Base-by-base conservation (phyloP, 2,329 filamentous ascomycete genomes). In the Fusarium pilosicola region DNA sequence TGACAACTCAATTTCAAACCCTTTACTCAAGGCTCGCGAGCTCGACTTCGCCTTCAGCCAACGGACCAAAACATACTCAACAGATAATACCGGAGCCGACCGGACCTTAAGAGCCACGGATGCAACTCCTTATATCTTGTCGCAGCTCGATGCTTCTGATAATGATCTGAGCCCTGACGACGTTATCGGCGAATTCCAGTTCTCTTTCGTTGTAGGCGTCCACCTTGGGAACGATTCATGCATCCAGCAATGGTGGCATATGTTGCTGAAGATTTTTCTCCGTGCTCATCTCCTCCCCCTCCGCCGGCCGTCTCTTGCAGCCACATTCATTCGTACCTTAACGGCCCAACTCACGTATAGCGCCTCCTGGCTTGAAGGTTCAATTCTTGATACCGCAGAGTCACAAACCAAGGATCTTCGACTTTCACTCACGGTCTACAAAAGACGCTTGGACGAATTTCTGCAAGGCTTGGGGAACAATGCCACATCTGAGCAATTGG, bases 211-310 rank as follows among this genome's bases (percentile, higher is more conserved):
- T 9, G 86, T 86, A 0, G 89, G 89, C 42, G 85, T 87, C 77
- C 84, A 89, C 62, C 85, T 91, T 3, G 86, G 87, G 45, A 92
- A 90, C 77, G 81, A 87, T 46, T 84, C 88, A 14, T 91, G 89
- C 73, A 82, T 90, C 48, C 88, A 90, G 69, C 89, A 92, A 70
- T 92, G 89, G 90, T 88, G 86, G 83, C 85, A 89, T 74, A 84
- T 90, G 69, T 79, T 87, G 7, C 83, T 87, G 44, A 85, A 83
- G 54, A 77, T 90, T 39, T 75, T 90, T 17, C 84, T 91, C 52
- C 85, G 85, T 32, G 85, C 88, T 5, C 85, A 86, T 75, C 71
- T 75, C 15, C 85, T 91, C 3, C 80, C 84, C 2, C 66, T 81
- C 28, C 75, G 78, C 7, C 81, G 81, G 5, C 88, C 89, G 0